These are phyloP conservation scores for Fusarium graminum DNA, from an alignment of 2,329 filamentous ascomycete species.

Conservation along the genomic window DNA sequence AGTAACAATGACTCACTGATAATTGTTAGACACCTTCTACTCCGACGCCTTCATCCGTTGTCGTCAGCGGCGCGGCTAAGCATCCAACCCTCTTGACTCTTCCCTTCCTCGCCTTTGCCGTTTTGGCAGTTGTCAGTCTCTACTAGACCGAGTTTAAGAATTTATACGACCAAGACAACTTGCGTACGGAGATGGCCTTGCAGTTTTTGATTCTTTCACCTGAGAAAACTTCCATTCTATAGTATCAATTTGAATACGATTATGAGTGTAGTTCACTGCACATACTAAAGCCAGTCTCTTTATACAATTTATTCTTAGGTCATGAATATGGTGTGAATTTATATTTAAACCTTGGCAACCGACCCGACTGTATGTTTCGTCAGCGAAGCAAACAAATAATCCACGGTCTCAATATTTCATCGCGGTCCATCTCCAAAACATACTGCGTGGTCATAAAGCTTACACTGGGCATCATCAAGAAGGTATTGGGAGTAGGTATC, in stretches of 20 bases:
- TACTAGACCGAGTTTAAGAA: slow-evolving; percentile 7
- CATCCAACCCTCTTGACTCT: slow-evolving; percentile 13
- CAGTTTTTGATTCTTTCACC: no score
- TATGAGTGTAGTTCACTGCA: no score
- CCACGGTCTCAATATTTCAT: background rate
- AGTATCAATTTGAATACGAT: no score
- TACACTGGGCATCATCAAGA: background rate
- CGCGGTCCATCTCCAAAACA: slow-evolving; percentile 26
- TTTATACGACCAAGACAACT: no score
- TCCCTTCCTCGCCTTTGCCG: slow-evolving; percentile 2
- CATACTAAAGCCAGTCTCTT: no score
- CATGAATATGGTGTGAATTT: background rate
- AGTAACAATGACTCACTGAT: background rate
- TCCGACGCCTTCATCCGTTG: slow-evolving; percentile 19
- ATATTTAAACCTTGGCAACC: accelerated
- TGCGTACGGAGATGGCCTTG: no score
- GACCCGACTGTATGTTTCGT: background rate
- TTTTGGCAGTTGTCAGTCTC: slow-evolving; percentile 12
- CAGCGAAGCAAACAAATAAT: background rate
- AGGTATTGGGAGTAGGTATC: accelerated
- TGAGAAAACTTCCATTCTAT: no score
- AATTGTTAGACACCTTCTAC: slow-evolving; percentile 9
- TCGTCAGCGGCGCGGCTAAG: slow-evolving; percentile 26
- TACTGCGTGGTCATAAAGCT: slow-evolving; percentile 1
- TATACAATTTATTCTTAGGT: no score